phyloP scores from a whole-genome alignment of 1,284 basidiomycete genomes.

The Schizophyllum commune region DNA sequence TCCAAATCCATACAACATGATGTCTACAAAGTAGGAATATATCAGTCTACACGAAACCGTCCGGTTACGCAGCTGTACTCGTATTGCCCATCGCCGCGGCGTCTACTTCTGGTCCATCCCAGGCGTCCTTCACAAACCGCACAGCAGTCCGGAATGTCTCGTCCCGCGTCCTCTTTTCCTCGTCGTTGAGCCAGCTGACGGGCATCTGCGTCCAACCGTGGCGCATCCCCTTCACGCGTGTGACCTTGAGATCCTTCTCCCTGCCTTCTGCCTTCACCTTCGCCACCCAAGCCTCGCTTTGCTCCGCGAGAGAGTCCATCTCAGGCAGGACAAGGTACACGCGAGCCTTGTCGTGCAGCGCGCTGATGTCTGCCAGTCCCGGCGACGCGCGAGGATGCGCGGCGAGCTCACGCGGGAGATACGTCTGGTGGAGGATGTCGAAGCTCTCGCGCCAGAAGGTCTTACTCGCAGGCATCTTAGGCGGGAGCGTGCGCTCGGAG shows the following conservation, averaged over 20 bases:
- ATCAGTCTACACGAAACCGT: no score
- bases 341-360: background rate
- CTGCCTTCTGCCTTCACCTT: background rate
- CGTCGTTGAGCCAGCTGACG: background rate
- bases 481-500: background rate
- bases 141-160: background rate
- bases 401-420: background rate
- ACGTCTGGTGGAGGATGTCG: background rate
- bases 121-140: background rate
- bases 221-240: background rate
- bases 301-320: background rate
- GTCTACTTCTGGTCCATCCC: background rate
- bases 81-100: background rate
- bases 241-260: background rate
- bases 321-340: background rate
- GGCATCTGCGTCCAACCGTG: background rate
- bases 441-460: background rate
- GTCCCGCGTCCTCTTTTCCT: background rate
- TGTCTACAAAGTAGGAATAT: no score
- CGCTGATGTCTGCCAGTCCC: background rate
- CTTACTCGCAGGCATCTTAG: background rate
- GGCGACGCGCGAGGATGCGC: background rate
- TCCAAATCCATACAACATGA: no score
- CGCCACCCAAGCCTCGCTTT: background rate
- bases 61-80: no score